These are phyloP conservation scores for Mycena capillaripes DNA, from an alignment of 768 basidiomycete species.

Conservation along the genomic window DNA sequence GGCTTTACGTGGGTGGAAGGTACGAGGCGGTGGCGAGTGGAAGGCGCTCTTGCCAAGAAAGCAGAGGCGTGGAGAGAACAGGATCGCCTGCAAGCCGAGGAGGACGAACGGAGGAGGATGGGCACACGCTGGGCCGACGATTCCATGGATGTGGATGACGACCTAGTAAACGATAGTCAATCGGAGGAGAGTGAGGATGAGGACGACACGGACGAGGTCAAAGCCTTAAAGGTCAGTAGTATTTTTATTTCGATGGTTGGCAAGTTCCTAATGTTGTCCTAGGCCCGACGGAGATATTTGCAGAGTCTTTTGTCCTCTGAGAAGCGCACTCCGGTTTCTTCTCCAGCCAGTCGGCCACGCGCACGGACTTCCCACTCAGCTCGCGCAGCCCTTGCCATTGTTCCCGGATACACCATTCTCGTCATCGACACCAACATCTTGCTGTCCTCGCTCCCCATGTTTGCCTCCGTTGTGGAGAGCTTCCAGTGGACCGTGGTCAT, in stretches of 20 bases:
- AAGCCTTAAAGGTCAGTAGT: constrained; percentile 80
- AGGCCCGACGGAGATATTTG: constrained; percentile 85
- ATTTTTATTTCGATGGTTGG: constrained; percentile 9
- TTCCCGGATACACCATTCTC: constrained; percentile 90
- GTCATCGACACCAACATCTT: constrained; percentile 97
- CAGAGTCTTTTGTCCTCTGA: constrained; percentile 72
- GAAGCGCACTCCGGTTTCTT: constrained; percentile 47
- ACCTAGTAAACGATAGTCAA: constrained; percentile 55
- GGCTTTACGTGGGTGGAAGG: constrained; percentile 81
- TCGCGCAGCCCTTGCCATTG: constrained; percentile 65
- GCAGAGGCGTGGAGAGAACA: constrained; percentile 79
- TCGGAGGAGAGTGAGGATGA: constrained; percentile 70
- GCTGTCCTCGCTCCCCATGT: constrained; percentile 81
- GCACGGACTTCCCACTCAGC: constrained; percentile 47
- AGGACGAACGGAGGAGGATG: constrained; percentile 75
- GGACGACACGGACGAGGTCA: constrained; percentile 79
- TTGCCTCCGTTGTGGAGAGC: constrained; percentile 84
- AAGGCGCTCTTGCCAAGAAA: constrained; percentile 77
- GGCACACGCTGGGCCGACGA: constrained; percentile 76
- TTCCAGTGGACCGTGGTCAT: constrained; percentile 90
- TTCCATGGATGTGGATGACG: constrained; percentile 81
- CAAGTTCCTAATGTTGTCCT: constrained; percentile 32
- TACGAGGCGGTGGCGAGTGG: constrained; percentile 72
- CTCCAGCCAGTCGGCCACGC: constrained; percentile 43
- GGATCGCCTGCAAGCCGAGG: constrained; percentile 73